Evolutionary conservation across 192 early-diverging fungal species (phyloP), one percentile per base, ranked within the genome.

Genomic region (Coemansia sp.): DNA sequence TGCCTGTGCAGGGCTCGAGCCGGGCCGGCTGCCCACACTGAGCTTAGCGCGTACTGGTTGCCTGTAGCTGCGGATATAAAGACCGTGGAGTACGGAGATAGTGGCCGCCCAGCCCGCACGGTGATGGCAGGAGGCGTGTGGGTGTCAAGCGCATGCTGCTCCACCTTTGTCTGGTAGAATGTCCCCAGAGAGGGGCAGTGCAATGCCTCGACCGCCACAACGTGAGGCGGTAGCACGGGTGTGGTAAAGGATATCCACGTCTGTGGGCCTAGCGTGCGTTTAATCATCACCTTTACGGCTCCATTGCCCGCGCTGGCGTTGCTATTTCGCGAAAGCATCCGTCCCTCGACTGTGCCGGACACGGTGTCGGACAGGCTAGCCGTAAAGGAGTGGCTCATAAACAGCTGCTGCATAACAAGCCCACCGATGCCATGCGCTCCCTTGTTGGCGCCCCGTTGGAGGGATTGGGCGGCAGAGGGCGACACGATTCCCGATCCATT

Each of bases 11-110:
- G 23, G 3, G 35, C 16, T 12, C 71, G 71, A 18, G 61, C 63
- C 20, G 68, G 64, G n/a, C 68, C 70, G 47, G 6, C 34, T 4
- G 12, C 23, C 75, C 75, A 76, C 55, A 71, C 34, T 12, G 75
- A 57, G 8, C 75, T 65, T 39, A 76, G 50, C 8, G 62, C 34
- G 67, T 81, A 81, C 41, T 64, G 69, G 64, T 70, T 81, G 33
- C 94, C 94, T 3, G 93, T 91, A 57, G 86, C 85, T 47, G 87
- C 91, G 6, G 88, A 90, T 58, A 98, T 69, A 56, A 85, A 88
- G 3, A 88, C 94, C 9, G 88, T 91, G n/a, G 84, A 83, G 1
- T 77, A 73, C 10, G 64, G 59, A 16, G 86, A 86, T n/a, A 97
- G 67, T 25, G 80, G 68, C 3, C 91, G 76, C 21, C 92, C 93